Evolutionary conservation across 73 alveolate genomes (phyloP).

Genomic region (Blepharisma stoltei): DNA sequence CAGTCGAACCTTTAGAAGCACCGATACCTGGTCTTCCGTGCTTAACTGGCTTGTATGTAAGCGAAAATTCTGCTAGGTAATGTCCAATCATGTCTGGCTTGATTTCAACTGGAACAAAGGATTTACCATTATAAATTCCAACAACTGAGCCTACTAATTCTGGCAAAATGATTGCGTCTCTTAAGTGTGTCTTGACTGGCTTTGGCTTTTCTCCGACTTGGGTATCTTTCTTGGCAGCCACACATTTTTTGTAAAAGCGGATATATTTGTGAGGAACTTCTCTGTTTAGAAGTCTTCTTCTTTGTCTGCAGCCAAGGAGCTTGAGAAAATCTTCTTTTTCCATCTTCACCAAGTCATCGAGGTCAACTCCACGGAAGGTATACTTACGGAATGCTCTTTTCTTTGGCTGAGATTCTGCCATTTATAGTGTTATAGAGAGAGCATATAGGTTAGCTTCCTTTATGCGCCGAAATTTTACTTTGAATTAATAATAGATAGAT

Average conservation of each 20-base stretch:
- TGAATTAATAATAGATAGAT: too few species aligned
- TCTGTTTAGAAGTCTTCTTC: slow-evolving; percentile 74
- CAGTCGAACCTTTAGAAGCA: slow-evolving; percentile 55
- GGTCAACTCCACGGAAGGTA: slow-evolving; percentile 77
- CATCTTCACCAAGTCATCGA: slow-evolving; percentile 62
- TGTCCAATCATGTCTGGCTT: slow-evolving; percentile 96
- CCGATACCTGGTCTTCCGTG: slow-evolving; percentile 92
- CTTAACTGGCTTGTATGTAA: slow-evolving; percentile 75
- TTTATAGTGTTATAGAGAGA: not conserved
- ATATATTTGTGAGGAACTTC: slow-evolving; percentile 73
- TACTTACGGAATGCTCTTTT: slow-evolving; percentile 74
- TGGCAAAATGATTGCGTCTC: slow-evolving; percentile 90
- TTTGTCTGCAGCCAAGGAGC: slow-evolving; percentile 69
- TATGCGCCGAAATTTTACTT: too few species aligned
- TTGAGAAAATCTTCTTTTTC: slow-evolving; percentile 67
- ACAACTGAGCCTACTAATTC: slow-evolving; percentile 92
- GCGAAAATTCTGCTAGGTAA: slow-evolving; percentile 81
- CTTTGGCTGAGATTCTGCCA: slow-evolving; percentile 33
- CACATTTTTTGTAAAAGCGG: slow-evolving; percentile 66
- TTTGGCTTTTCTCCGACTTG: slow-evolving; percentile 93
- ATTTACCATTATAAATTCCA: slow-evolving; percentile 89
- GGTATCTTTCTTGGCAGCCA: slow-evolving; percentile 70
- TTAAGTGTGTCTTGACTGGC: slow-evolving; percentile 93
- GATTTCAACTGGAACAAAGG: slow-evolving; percentile 86
- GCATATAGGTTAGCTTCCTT: too few species aligned